Evolutionary conservation across 768 basidiomycete genomes (phyloP), one percentile per base, ranked within the genome.

Genomic region (Mycena latifolia): DNA sequence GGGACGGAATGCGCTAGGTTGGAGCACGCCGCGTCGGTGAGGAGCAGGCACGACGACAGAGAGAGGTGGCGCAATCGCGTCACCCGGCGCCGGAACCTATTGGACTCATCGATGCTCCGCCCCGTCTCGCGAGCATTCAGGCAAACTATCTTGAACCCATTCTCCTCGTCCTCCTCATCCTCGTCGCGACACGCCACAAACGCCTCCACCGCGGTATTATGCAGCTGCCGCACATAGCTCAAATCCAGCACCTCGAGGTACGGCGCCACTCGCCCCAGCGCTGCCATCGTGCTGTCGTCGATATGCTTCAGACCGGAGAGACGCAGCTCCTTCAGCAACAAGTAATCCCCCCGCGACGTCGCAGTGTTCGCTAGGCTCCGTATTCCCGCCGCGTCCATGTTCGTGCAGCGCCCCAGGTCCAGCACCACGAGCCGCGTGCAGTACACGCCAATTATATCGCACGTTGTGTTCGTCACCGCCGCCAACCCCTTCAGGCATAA

Each of bases 191-290:
- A 88, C 1, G 86, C 79, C 7, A 94, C 88, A 74, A 93, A 90
- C 3, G 89, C 90, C 48, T 91, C 92, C 66, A 94, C 69, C 3
- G 89, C 87, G 2, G 91, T 89, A 74, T 95, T 94, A 74, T 90
- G 91, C 63, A 95, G 76, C 61, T 88, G 85, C 31, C 84, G 84
- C 61, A 86, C 82, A 72, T 92, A 92, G 77, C 91, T 92, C 66
- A 95, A 78, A 76, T 96, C 95, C 24, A 96, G 80, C 20, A 93
- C 86, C 75, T 94, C 92, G 24, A 96, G 84, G 71, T 82, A 79
- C 22, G 92, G 92, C 0, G 92, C 85, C 3, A 86, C 89, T 68
- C 80, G 85, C 8, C 91, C 94, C 37, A 96, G 79, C 12, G 80
- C 77, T n/a, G 81, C 75, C 85, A 96, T 86, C 71, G 85, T 84